Conservation (phyloP, 208 protist genomes). For the Lotmaria passim region DNA sequence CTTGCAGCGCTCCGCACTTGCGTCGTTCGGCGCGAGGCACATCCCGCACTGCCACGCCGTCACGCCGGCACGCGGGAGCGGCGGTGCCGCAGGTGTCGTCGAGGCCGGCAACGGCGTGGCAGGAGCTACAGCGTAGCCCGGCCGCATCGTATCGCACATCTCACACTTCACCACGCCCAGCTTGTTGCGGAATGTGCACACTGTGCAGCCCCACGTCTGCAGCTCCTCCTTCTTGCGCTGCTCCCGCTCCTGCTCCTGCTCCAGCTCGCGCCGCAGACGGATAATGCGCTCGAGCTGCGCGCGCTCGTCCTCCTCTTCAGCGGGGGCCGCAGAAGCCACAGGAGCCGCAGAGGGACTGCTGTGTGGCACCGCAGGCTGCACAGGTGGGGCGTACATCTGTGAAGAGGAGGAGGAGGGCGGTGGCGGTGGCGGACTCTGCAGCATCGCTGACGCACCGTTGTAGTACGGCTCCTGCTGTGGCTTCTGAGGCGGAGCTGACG, state of each 20-base stretch:
- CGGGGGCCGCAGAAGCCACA: neutral
- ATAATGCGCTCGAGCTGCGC: constrained; percentile 86
- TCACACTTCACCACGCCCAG: constrained; percentile 52
- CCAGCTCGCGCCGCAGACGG: constrained; percentile 77
- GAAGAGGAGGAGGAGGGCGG: neutral
- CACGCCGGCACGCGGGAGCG: constrained; percentile 8
- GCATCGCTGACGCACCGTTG: constrained; percentile 11
- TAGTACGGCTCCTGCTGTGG: constrained; percentile 12
- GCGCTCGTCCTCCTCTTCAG: constrained; percentile 70
- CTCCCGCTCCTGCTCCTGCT: constrained; percentile 78
- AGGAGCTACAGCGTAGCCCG: constrained; percentile 47
- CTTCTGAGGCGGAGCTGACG: constrained; percentile 1
- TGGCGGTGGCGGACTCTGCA: neutral
- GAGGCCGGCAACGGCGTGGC: neutral
- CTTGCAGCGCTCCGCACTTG: constrained; percentile 48
- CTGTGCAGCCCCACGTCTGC: constrained; percentile 76
- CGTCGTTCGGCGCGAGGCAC: constrained; percentile 70
- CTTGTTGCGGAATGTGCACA: constrained; percentile 82
- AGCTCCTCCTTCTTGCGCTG: constrained; percentile 63
- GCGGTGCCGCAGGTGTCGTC: constrained; percentile 2
- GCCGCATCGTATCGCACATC: constrained; percentile 67
- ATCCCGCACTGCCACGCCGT: constrained; percentile 74
- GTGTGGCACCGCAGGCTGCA: neutral
- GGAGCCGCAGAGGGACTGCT: neutral
- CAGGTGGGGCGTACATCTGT: neutral